Percentiles rank a stretch among this genome's conserved stretches.
Evolutionary conservation across 148 eudicot species (phyloP).

Genomic region (Cornus suecica): DNA sequence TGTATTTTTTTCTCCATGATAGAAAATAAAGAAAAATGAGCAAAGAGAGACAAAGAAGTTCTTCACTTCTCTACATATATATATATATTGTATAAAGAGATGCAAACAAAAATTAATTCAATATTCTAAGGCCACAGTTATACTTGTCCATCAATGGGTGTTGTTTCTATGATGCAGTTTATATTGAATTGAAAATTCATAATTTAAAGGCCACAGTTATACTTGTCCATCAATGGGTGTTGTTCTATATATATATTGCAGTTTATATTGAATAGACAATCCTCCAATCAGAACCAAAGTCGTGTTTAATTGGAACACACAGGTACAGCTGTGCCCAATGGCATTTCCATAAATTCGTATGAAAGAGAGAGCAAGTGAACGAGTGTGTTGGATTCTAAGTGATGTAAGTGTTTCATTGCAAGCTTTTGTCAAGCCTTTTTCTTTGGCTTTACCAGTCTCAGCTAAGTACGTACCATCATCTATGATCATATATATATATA

Average conservation of each 20-base stretch:
- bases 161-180: too few species aligned
- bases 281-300: background rate
- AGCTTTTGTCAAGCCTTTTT: background rate
- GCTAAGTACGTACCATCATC: too few species aligned
- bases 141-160: background rate
- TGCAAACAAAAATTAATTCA: too few species aligned
- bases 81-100: too few species aligned
- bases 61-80: background rate
- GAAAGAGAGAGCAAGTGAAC: background rate
- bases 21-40: too few species aligned
- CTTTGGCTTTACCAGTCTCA: background rate
- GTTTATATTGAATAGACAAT: background rate
- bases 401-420: background rate
- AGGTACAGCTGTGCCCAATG: background rate
- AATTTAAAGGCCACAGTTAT: background rate
- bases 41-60: background rate
- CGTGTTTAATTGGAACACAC: background rate
- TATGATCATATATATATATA: too few species aligned
- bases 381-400: background rate
- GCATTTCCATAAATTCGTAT: background rate
- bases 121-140: background rate
- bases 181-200: background rate
- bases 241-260: too few species aligned
- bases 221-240: background rate
- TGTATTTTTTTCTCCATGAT: slow-evolving; percentile 9